phyloP scores from a whole-genome alignment of 805 yeast genomes.

The Saturnispora bothae region DNA sequence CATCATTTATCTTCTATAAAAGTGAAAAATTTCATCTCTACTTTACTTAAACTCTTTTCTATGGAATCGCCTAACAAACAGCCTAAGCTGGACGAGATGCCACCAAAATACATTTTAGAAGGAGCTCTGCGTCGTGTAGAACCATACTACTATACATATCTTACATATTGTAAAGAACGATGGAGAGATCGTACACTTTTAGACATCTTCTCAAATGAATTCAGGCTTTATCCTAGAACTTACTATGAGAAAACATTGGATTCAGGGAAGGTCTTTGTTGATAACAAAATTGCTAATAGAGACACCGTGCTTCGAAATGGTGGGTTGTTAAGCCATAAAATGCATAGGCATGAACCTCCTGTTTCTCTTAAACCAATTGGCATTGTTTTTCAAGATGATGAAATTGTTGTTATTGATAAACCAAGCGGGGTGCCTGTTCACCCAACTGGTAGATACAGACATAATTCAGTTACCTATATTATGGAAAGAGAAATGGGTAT shows the following conservation, averaged over 20 bases:
- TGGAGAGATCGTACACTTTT: constrained; percentile 81
- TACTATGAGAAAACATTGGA: constrained; percentile 49
- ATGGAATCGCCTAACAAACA: constrained; percentile 5
- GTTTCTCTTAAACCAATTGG: constrained; percentile 51
- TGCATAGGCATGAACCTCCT: constrained; percentile 88
- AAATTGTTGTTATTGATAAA: constrained; percentile 75
- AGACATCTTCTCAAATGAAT: constrained; percentile 77
- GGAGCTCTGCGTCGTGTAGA: constrained; percentile 60
- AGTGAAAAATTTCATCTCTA: not conserved
- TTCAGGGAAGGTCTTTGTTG: constrained; percentile 67
- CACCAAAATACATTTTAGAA: constrained; percentile 36
- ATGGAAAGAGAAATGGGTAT: constrained; percentile 60
- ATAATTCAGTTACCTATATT: constrained; percentile 66
- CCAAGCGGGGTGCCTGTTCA: constrained; percentile 95
- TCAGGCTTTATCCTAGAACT: constrained; percentile 62
- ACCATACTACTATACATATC: constrained; percentile 82
- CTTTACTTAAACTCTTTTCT: not conserved
- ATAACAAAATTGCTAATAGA: constrained; percentile 49
- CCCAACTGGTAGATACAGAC: constrained; percentile 81
- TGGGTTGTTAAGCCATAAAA: constrained; percentile 65
- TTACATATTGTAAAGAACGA: constrained; percentile 82
- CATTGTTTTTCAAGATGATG: constrained; percentile 64
- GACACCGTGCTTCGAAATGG: constrained; percentile 71
- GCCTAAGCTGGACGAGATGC: constrained; percentile 3
- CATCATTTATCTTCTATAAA: not conserved